Conservation (phyloP, 805 yeast genomes). For the Candida ulmi region DNA sequence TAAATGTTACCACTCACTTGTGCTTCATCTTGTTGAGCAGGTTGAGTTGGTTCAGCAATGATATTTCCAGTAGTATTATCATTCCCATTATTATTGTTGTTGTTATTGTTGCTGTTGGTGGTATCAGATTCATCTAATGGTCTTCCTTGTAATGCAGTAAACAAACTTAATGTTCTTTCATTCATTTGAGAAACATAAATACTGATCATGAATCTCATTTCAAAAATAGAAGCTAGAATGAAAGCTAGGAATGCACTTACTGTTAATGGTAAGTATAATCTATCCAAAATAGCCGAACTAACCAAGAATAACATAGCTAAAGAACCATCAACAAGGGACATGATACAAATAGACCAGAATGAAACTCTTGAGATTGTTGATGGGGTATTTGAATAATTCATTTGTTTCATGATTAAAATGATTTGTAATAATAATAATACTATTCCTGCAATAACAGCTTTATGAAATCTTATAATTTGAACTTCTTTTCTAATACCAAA, state of each 20-base stretch:
- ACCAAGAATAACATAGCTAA: conserved; percentile 58
- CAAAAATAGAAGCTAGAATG: conserved; percentile 67
- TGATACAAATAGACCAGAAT: conserved; percentile 58
- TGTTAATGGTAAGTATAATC: conserved; percentile 60
- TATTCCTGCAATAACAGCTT: conserved; percentile 13
- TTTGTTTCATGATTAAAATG: conserved; percentile 46
- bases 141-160: conserved; percentile 62
- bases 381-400: conserved; percentile 70
- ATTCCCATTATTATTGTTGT: no score
- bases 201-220: conserved; percentile 63
- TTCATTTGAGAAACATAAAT: conserved; percentile 68
- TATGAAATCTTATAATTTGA: conserved; percentile 19
- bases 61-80: neutral
- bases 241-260: conserved; percentile 67
- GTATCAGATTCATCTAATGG: conserved; percentile 31
- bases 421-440: conserved; percentile 23
- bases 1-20: conserved; percentile 52
- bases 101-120: conserved; percentile 12
- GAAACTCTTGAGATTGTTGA: conserved; percentile 73
- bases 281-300: conserved; percentile 47
- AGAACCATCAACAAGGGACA: conserved; percentile 65
- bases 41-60: conserved; percentile 11
- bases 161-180: conserved; percentile 59
- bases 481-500: conserved; percentile 58
- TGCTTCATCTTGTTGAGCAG: conserved; percentile 40